Evolutionary conservation across 768 basidiomycete genomes (phyloP).

Genomic region (Suillus americanus): DNA sequence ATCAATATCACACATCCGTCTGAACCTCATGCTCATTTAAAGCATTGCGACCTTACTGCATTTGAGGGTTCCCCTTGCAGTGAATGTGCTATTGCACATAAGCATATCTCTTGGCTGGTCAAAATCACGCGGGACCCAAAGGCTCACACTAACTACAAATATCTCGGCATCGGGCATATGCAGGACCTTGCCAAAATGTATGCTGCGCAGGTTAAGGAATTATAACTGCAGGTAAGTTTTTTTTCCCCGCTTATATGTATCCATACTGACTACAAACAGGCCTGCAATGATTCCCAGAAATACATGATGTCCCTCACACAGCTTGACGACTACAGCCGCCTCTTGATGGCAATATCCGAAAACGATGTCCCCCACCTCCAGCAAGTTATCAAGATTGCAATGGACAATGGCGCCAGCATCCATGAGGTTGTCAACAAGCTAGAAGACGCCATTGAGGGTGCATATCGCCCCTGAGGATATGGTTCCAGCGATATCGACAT

Average conservation of each 20-base stretch:
- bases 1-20: neutral
- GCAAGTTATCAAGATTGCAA: slow-evolving; percentile 2
- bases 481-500: slow-evolving; percentile 8
- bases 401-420: slow-evolving; percentile 13
- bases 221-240: neutral
- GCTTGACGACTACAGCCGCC: slow-evolving; percentile 2
- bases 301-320: neutral
- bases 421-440: slow-evolving; percentile 8
- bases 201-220: neutral
- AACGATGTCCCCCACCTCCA: slow-evolving; percentile 8
- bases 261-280: neutral
- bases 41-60: neutral
- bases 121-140: neutral
- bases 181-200: neutral
- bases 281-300: neutral
- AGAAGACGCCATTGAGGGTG: slow-evolving; percentile 7
- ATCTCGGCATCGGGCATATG: neutral
- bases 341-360: slow-evolving; percentile 6
- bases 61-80: neutral
- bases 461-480: neutral
- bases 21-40: neutral
- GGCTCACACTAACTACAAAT: neutral
- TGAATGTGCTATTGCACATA: neutral
- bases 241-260: neutral
- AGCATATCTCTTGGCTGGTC: neutral